Base-by-base conservation (phyloP, 179 eudicot species). In the Camellia oleifera region DNA sequence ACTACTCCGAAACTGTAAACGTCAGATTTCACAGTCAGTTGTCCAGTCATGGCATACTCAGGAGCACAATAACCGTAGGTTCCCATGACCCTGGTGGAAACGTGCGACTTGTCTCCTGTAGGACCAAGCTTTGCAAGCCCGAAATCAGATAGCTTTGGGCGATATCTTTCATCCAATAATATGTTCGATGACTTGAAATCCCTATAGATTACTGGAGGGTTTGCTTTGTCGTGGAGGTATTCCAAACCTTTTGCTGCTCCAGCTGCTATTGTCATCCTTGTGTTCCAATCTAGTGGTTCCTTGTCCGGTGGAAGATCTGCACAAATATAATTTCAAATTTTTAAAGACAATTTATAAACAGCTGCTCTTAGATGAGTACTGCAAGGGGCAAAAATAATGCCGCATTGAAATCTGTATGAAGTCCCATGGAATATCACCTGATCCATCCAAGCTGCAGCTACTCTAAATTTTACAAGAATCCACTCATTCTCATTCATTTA, bases 1-100 rank as follows among this genome's bases (percentile, higher is more conserved):
- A 91, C 94, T 4, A 91, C 94, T 40, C 94, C 94, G 63, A 91
- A 91, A 69, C 94, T 91, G 74, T 91, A 91, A 69, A 91, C 94
- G 78, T 91, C 94, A 13, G 94, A 91, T 63, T 91, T 91, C 4
- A 91, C 94, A 2, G 94, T 91, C 84, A 91, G 76, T 65, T 91
- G 94, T 32, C 94, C 94, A 10, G 94, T 91, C 91, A 89, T 91
- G 77, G 91, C 91, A 84, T 91, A 89, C 74, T 91, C 94, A 46
- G 94, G 94, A 42, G 92, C 92, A 79, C 93, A 90, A 62, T 90
- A 90, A 42, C 91, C 91, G 57, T 88, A 88, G 74, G 93, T 90
- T 48, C 93, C 93, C 93, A 90, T 90, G 68, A 90, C 93, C 85
- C 93, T 79, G 0, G 93, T 90, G 57, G 93, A 90, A 72, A 90